Evolutionary conservation across 257 asterid species (phyloP), one percentile per base, ranked within the genome.

Genomic region (Eucommia ulmoides): DNA sequence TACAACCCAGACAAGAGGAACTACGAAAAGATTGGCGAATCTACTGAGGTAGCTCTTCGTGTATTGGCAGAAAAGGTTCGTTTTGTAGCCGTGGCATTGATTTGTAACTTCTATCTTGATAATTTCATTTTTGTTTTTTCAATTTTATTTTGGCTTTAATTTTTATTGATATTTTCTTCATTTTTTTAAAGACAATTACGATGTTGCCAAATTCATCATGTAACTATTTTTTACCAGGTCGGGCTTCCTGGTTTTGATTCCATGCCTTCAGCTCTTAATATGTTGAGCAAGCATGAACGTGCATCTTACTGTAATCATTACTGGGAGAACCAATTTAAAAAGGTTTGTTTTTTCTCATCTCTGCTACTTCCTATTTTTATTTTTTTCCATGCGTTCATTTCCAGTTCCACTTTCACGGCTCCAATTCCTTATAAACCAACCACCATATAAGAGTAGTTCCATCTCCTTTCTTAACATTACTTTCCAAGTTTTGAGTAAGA

Each of bases 211-310:
- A 49, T 60, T 21, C 42, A 50, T 15, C 3, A 35, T 35, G 44
- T 35, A 53, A 45, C 59, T 41, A 41, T 71, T 42, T 76, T 50
- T 53, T 61, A 33, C 60, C 93, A 91, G 98, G 83, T 91, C 72
- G 99, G 99, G 49, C 96, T 91, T 77, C 99, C 99, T 68, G 99
- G 99, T 61, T 91, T 78, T 81, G 95, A 91, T 75, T 78, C 96
- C 20, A 77, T 91, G 96, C 99, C 99, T 48, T 86, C 96, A 46
- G 82, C 99, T 38, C 83, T 91, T 60, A 79, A 83, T 69, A 68
- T 86, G 92, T 73, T 91, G 65, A 79, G 92, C 83, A 91, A 79
- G 83, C 95, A 91, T 70, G 99, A 91, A 64, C 67, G 99, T 21
- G 96, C 93, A 52, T 79, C 99, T 48, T 91, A 86, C 61, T 91